These are phyloP conservation scores for Agrocybe pediades DNA, from an alignment of 768 basidiomycete genomes.

Conservation along the genomic window DNA sequence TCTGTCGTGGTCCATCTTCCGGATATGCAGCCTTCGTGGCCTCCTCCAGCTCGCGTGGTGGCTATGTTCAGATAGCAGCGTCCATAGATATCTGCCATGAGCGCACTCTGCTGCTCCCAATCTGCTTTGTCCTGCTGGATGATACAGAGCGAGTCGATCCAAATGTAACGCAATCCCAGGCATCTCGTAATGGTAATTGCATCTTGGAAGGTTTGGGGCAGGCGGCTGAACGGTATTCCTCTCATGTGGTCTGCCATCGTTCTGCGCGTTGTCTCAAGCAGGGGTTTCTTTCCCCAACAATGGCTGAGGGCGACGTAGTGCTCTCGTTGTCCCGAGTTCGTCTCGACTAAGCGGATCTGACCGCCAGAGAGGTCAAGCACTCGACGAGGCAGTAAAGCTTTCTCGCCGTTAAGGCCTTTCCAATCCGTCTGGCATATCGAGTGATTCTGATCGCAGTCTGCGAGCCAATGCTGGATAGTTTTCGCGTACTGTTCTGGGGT, in stretches of 20 bases:
- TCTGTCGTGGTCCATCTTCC: slow-evolving; percentile 11
- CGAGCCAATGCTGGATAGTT: slow-evolving; percentile 8
- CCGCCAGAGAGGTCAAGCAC: slow-evolving; percentile 12
- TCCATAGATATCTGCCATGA: slow-evolving; percentile 17
- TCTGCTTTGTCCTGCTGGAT: slow-evolving; percentile 16
- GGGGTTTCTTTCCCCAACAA: slow-evolving; percentile 16
- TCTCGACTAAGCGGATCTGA: slow-evolving; percentile 11
- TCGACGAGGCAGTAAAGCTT: slow-evolving; percentile 12
- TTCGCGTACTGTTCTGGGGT: slow-evolving; percentile 9
- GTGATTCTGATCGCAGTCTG: slow-evolving; percentile 13
- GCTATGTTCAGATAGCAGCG: slow-evolving; percentile 16
- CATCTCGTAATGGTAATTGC: slow-evolving; percentile 9
- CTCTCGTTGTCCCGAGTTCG: slow-evolving; percentile 10
- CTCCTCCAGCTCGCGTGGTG: slow-evolving; percentile 14
- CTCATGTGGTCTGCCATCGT: slow-evolving; percentile 10
- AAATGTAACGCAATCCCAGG: slow-evolving; percentile 12
- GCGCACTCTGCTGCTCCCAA: slow-evolving; percentile 17
- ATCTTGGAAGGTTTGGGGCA: slow-evolving; percentile 16
- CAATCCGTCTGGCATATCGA: slow-evolving; percentile 2
- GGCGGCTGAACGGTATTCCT: slow-evolving; percentile 7
- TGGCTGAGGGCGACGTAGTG: slow-evolving; percentile 17
- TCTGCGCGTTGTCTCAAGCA: slow-evolving; percentile 11
- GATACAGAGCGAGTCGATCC: slow-evolving; percentile 18
- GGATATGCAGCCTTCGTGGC: slow-evolving; percentile 10
- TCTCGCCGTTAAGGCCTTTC: background rate